Percentiles rank a stretch among this genome's conserved stretches.
Conservation (phyloP, 2,329 filamentous ascomycete genomes). For the Amphichorda felina region DNA sequence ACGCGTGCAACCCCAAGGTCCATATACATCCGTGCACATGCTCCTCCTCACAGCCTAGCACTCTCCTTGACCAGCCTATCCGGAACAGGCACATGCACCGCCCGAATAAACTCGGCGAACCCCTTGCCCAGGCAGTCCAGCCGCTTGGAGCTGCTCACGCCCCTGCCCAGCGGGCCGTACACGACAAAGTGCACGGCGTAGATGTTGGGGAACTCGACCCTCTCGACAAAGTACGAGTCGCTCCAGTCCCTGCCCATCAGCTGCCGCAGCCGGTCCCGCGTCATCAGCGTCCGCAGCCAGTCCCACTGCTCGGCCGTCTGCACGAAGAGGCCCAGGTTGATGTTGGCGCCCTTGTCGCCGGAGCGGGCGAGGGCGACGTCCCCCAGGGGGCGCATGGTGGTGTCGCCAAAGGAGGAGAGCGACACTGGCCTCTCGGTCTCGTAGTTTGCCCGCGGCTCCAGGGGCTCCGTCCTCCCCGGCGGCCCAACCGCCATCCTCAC, state of each 20-base stretch:
- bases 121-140: conserved; percentile 40
- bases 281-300: conserved; percentile 30
- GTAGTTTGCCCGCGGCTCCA: conserved; percentile 8
- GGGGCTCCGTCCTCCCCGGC: conserved; percentile 4
- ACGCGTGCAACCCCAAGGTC: too few relatives aligned
- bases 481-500: conserved; percentile 6
- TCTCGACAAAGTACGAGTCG: conserved; percentile 23
- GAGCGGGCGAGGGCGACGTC: conserved; percentile 17
- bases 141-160: conserved; percentile 32
- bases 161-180: conserved; percentile 29
- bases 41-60: not conserved
- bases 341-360: conserved; percentile 29
- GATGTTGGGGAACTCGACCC: conserved; percentile 32
- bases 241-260: conserved; percentile 21
- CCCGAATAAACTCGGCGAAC: conserved; percentile 34
- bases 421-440: conserved; percentile 7
- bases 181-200: conserved; percentile 37
- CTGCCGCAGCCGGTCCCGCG: conserved; percentile 19
- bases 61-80: conserved; percentile 5
- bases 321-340: conserved; percentile 33
- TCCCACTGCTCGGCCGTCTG: conserved; percentile 28
- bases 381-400: conserved; percentile 12
- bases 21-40: not conserved
- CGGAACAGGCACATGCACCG: conserved; percentile 10
- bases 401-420: conserved; percentile 9